Percentiles rank a stretch among this genome's conserved stretches.
Evolutionary conservation across 1,139 yeast species (phyloP).

Genomic region (Geotrichum armillariae): DNA sequence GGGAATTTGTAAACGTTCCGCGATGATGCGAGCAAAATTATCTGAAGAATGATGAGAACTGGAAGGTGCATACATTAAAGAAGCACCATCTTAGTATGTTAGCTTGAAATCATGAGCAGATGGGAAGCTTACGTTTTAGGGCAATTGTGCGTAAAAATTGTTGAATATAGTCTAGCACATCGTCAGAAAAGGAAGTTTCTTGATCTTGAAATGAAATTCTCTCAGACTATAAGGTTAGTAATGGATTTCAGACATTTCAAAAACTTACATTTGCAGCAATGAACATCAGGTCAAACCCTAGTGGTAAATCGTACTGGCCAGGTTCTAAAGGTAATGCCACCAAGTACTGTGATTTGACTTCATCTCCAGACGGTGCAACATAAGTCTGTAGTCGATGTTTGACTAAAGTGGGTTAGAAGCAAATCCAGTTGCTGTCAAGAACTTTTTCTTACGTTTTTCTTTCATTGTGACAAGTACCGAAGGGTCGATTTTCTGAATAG

Average conservation of each 20-base stretch:
- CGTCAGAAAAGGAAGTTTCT: slow-evolving; percentile 28
- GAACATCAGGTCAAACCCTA: slow-evolving; percentile 37
- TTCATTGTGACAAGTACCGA: slow-evolving; percentile 16
- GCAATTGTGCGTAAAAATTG: slow-evolving; percentile 54
- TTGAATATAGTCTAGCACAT: slow-evolving; percentile 48
- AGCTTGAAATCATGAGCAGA: neutral
- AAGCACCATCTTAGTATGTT: slow-evolving; percentile 35
- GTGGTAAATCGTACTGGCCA: slow-evolving; percentile 37
- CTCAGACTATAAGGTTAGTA: slow-evolving; percentile 15
- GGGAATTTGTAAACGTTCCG: slow-evolving; percentile 33
- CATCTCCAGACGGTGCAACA: slow-evolving; percentile 23
- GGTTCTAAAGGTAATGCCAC: slow-evolving; percentile 36
- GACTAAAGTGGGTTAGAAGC: too few relatives aligned
- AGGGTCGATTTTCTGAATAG: slow-evolving; percentile 18
- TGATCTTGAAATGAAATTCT: slow-evolving; percentile 14
- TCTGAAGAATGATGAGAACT: slow-evolving; percentile 16
- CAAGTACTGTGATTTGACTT: slow-evolving; percentile 14
- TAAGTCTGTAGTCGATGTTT: slow-evolving; percentile 26
- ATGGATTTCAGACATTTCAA: slow-evolving; percentile 4
- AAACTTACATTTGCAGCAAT: slow-evolving; percentile 31
- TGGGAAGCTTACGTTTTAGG: slow-evolving; percentile 37
- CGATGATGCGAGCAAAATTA: slow-evolving; percentile 26
- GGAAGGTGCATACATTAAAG: slow-evolving; percentile 30
- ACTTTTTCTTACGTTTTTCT: slow-evolving; percentile 23
- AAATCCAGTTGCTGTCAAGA: too few relatives aligned